A percentile compares a stretch with the other conserved stretches of the same genome.
These are phyloP conservation scores for Cornus kousa DNA, from an alignment of 148 eudicot species.

Conservation along the genomic window DNA sequence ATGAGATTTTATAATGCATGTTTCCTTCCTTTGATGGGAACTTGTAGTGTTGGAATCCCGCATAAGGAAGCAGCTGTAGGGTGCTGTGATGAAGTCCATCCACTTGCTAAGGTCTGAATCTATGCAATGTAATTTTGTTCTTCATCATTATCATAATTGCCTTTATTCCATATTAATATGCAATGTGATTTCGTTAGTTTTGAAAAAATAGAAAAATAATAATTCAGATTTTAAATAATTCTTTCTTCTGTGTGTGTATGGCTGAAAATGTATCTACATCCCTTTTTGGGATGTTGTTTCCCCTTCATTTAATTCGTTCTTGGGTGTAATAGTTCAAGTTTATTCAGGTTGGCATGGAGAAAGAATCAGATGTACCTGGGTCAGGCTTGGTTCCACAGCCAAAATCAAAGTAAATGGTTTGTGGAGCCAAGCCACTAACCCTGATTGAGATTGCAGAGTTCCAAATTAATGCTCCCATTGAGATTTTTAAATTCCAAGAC, in stretches of 20 bases:
- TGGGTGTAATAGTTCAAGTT: too few species aligned
- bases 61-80: slow-evolving; percentile 45
- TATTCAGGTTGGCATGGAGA: too few species aligned
- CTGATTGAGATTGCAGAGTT: not conserved
- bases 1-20: slow-evolving; percentile 17
- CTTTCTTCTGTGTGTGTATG: not conserved
- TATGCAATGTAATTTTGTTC: not conserved
- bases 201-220: not conserved
- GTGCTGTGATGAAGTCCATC: slow-evolving; percentile 55
- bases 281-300: too few species aligned
- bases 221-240: too few species aligned
- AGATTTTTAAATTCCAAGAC: too few species aligned
- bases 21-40: slow-evolving; percentile 10
- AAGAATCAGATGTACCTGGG: too few species aligned
- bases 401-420: not conserved
- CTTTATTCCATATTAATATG: too few species aligned
- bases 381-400: too few species aligned
- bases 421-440: not conserved
- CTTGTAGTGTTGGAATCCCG: slow-evolving; percentile 44
- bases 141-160: too few species aligned
- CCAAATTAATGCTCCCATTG: too few species aligned
- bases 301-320: too few species aligned
- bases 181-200: not conserved
- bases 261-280: too few species aligned
- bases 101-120: slow-evolving; percentile 42